Evolutionary conservation across 257 asterid species (phyloP).

Genomic region (Lavandula angustifolia): DNA sequence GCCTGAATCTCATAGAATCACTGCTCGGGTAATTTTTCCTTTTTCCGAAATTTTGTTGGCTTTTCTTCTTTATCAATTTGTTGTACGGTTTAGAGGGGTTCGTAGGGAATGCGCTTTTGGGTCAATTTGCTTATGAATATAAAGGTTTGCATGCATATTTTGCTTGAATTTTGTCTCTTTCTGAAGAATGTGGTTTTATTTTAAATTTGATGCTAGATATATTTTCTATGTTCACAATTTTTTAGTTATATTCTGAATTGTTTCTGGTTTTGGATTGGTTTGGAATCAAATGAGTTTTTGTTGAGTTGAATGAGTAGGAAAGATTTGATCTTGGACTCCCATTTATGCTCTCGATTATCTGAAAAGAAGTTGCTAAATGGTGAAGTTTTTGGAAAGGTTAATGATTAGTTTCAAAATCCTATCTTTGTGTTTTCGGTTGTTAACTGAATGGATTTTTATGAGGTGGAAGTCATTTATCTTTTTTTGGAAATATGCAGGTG

Average conservation of each 20-base stretch:
- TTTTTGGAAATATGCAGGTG: slow-evolving; percentile 46
- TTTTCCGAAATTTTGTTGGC: background rate
- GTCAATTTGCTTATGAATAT: slow-evolving; percentile 10
- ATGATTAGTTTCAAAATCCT: background rate
- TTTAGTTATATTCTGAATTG: background rate
- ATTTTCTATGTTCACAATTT: background rate
- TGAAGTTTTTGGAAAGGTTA: slow-evolving; percentile 1
- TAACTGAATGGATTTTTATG: background rate
- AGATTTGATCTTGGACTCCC: background rate
- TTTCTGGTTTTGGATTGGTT: slow-evolving; percentile 1
- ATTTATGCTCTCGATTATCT: background rate
- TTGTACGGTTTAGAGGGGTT: background rate
- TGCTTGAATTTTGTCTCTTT: background rate
- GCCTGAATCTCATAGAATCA: slow-evolving; percentile 84
- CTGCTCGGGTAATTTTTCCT: slow-evolving; percentile 63
- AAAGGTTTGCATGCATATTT: slow-evolving; percentile 10
- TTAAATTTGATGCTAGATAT: background rate
- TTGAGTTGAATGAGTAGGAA: background rate
- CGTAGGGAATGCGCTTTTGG: background rate
- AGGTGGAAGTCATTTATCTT: background rate
- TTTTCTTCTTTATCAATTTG: background rate
- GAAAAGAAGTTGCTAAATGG: background rate
- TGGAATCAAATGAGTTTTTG: background rate
- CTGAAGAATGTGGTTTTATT: background rate
- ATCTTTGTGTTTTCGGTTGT: background rate